phyloP scores from a whole-genome alignment of 164 flowering plant species.

The Vitis cinerea region DNA sequence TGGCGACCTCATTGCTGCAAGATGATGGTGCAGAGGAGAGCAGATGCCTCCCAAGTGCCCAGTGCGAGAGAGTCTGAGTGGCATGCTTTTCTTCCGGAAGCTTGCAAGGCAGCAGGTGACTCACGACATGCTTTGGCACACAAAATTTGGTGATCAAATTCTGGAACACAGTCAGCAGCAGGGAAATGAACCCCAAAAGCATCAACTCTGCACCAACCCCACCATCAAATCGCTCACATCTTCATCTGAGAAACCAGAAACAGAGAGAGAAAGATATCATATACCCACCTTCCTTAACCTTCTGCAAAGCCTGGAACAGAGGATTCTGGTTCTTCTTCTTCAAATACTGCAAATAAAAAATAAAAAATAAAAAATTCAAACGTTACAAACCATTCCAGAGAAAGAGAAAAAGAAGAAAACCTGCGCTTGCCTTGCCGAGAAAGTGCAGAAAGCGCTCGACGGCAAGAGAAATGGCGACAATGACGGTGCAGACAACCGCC shows the following conservation, averaged over 20 bases:
- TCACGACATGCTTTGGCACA: constrained; percentile 29
- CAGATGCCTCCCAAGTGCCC: too few species aligned
- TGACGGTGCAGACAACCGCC: constrained; percentile 48
- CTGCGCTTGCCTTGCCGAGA: constrained; percentile 40
- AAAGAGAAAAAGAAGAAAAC: not conserved
- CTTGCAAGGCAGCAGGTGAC: constrained; percentile 66
- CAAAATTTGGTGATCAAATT: constrained; percentile 54
- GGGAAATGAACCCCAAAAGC: constrained; percentile 92
- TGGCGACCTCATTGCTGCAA: too few species aligned
- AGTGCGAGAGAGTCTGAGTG: not conserved
- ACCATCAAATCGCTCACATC: too few species aligned
- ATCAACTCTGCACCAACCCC: constrained; percentile 67
- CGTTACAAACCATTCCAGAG: not conserved
- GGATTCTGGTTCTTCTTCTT: constrained; percentile 44
- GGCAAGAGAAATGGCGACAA: constrained; percentile 38
- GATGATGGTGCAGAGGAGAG: too few species aligned
- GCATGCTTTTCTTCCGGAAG: not conserved
- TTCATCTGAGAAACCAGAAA: not conserved
- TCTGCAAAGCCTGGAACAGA: constrained; percentile 60
- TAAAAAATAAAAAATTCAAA: not conserved
- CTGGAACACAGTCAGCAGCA: constrained; percentile 76
- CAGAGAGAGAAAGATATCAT: constrained; percentile 5
- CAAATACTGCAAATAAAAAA: constrained; percentile 20
- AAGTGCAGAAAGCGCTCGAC: constrained; percentile 49
- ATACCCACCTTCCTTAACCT: constrained; percentile 58